Evolutionary conservation across 805 yeast species (phyloP).

Genomic region (Phaffomyces opuntiae): DNA sequence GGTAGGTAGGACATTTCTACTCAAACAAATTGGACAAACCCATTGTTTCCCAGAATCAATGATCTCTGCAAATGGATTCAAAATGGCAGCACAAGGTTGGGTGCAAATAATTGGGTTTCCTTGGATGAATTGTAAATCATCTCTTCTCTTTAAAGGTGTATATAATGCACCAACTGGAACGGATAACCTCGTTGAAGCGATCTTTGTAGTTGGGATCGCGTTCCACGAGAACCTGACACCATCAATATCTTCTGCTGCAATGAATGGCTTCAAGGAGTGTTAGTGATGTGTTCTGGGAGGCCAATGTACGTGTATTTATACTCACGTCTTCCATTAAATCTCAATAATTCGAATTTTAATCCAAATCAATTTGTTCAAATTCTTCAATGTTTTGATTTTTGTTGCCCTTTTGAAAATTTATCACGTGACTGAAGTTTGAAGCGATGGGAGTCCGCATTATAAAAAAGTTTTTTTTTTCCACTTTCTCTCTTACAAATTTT

Average conservation of each 20-base stretch:
- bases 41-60: conserved; percentile 31
- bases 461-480: too few relatives aligned
- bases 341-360: background rate
- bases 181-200: conserved; percentile 43
- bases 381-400: too few relatives aligned
- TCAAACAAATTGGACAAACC: conserved; percentile 52
- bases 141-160: conserved; percentile 49
- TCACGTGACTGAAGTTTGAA: too few relatives aligned
- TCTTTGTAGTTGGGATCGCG: conserved; percentile 45
- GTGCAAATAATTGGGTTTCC: conserved; percentile 42
- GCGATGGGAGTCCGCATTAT: too few relatives aligned
- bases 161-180: conserved; percentile 53
- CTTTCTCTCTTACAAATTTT: too few relatives aligned
- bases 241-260: conserved; percentile 27
- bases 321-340: conserved; percentile 3
- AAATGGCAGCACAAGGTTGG: conserved; percentile 42
- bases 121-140: conserved; percentile 30
- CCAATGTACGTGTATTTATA: background rate
- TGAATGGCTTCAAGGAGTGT: conserved; percentile 1
- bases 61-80: conserved; percentile 40
- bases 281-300: background rate
- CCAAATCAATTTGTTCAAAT: background rate
- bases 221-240: conserved; percentile 64
- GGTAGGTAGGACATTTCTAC: conserved; percentile 37
- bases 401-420: too few relatives aligned